These are phyloP conservation scores for Magnolia changhungtana DNA, from an alignment of 164 flowering plant species.

Conservation along the genomic window DNA sequence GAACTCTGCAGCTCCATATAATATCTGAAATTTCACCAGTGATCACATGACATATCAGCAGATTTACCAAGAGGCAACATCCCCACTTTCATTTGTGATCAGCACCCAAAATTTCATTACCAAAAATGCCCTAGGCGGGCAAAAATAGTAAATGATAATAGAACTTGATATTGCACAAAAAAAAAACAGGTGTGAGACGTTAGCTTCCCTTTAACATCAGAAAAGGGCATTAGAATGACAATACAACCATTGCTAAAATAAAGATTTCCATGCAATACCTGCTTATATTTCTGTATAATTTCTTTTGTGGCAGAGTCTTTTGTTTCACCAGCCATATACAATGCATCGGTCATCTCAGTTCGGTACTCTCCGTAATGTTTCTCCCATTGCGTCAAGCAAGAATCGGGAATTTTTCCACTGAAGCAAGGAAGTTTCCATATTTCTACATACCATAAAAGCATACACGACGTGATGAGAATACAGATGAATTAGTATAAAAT, in stretches of 20 bases:
- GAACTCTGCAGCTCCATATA: slow-evolving; percentile 52
- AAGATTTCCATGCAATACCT: slow-evolving; percentile 33
- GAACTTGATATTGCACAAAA: not conserved
- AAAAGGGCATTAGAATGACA: not conserved
- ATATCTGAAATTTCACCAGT: slow-evolving; percentile 29
- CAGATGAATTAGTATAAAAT: not conserved
- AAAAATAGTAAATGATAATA: not conserved
- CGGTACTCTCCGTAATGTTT: slow-evolving; percentile 40
- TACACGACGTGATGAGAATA: not conserved
- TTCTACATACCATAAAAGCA: slow-evolving; percentile 8
- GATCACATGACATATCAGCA: not conserved
- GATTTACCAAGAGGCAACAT: not conserved
- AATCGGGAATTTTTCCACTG: slow-evolving; percentile 32
- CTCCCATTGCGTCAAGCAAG: slow-evolving; percentile 33
- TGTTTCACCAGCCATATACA: slow-evolving; percentile 15
- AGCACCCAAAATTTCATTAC: not conserved
- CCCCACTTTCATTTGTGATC: not conserved
- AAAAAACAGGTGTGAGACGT: not conserved
- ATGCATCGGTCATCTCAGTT: slow-evolving; percentile 48
- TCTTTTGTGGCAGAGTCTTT: slow-evolving; percentile 35
- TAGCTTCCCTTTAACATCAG: not conserved
- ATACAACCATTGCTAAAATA: not conserved
- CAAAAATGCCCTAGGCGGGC: not conserved
- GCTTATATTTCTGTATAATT: slow-evolving; percentile 50
- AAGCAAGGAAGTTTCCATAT: slow-evolving; percentile 54